A percentile compares a stretch with the other conserved stretches of the same genome.
Evolutionary conservation across 345 rosid species (phyloP).

Genomic region (Corymbia maculata): DNA sequence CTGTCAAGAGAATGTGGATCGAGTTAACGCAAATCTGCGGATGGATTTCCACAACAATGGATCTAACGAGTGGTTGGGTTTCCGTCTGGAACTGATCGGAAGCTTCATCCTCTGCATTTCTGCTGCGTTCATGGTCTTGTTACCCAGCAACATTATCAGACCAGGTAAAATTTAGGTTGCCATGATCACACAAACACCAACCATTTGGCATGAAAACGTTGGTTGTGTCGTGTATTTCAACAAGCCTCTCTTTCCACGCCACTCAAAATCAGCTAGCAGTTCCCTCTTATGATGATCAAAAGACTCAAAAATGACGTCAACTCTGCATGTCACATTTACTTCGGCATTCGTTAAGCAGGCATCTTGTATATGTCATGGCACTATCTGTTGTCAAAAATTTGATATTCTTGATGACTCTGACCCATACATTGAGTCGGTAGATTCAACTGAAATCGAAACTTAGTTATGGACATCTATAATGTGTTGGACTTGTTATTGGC

Average conservation of each 20-base stretch:
- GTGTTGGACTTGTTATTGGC: neutral
- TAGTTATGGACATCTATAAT: neutral
- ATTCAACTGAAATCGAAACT: neutral
- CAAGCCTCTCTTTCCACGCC: neutral
- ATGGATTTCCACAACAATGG: constrained; percentile 93
- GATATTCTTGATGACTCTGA: neutral
- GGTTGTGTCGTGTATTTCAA: neutral
- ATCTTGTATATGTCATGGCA: neutral
- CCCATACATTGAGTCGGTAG: neutral
- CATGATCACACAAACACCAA: neutral
- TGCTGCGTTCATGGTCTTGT: constrained; percentile 63
- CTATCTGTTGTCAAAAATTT: neutral
- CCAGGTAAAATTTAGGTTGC: constrained; percentile 45
- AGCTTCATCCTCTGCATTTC: constrained; percentile 67
- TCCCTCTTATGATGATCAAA: neutral
- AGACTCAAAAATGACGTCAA: neutral
- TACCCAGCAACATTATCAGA: constrained; percentile 68
- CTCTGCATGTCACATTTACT: neutral
- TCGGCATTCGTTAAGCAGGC: neutral
- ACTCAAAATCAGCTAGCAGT: neutral
- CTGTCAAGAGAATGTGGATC: constrained; percentile 51
- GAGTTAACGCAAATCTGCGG: constrained; percentile 67
- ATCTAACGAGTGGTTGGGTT: constrained; percentile 92
- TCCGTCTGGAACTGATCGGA: constrained; percentile 74
- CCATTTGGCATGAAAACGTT: neutral